Evolutionary conservation across 2,329 filamentous ascomycete genomes (phyloP).

Genomic region (Ophiognomonia clavigignenti-juglandacearum): DNA sequence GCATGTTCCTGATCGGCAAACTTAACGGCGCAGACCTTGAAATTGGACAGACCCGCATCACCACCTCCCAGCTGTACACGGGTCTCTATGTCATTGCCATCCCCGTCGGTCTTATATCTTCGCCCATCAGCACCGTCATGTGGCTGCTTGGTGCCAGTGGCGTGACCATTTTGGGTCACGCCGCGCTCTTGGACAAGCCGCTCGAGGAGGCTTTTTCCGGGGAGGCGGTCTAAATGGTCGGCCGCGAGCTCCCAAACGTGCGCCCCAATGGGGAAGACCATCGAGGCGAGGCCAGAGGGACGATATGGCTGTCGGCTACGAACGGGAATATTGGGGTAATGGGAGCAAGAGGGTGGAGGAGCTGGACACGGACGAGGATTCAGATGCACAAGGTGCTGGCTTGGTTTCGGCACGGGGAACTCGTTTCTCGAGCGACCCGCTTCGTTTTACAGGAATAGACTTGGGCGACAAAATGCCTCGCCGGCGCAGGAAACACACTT

Average conservation of each 20-base stretch:
- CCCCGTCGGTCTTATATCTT: conserved; percentile 79
- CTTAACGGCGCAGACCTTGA: conserved; percentile 85
- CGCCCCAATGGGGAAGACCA: conserved; percentile 99
- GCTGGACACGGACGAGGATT: conserved; percentile 54
- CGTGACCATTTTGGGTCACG: conserved; percentile 91
- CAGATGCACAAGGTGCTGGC: conserved; percentile 51
- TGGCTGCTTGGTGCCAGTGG: conserved; percentile 96
- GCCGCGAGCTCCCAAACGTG: conserved; percentile 95
- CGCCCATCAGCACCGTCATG: conserved; percentile 77
- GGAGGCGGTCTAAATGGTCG: conserved; percentile 99
- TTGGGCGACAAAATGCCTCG: conserved; percentile 38
- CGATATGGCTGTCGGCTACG: conserved; percentile 44
- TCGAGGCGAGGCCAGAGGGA: conserved; percentile 76
- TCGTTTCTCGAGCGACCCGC: conserved; percentile 54
- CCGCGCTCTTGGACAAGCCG: conserved; percentile 93
- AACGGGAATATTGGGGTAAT: conserved; percentile 33
- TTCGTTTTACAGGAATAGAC: conserved; percentile 57
- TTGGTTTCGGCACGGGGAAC: conserved; percentile 37
- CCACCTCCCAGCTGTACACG: conserved; percentile 91
- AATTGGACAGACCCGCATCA: conserved; percentile 75
- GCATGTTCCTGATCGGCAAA: conserved; percentile 88
- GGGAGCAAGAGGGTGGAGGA: conserved; percentile 56
- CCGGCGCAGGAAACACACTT: conserved; percentile 30
- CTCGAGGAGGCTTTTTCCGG: conserved; percentile 99
- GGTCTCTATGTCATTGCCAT: conserved; percentile 77